Base-by-base conservation (phyloP, 2,329 filamentous ascomycete species). In the Fusarium avenaceum region DNA sequence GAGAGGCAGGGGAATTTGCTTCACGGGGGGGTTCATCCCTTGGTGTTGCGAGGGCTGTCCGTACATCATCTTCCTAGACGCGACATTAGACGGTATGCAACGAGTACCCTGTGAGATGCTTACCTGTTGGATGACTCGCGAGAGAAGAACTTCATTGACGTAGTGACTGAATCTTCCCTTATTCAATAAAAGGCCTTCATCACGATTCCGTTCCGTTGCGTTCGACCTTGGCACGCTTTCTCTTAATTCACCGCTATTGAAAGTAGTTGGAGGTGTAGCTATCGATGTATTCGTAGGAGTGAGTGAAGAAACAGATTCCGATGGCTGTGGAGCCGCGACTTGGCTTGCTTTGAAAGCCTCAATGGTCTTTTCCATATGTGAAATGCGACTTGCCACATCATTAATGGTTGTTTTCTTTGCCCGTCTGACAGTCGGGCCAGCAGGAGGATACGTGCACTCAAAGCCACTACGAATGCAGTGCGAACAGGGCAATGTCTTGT, bases 401-500 rank as follows among this genome's bases (percentile, higher is more conserved):
- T 61, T 73, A 8, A 76, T 76, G 0, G 75, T 76, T 10, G 75
- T 72, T 49, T 76, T 76, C 32, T 69, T 74, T 3, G 64, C 60
- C 7, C 75, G 73, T 20, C 76, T 75, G 1, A 65, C 53, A 24
- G 69, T 60, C 14, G 70, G 72, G 1, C 73, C 72, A 7, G 55
- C 33, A 28, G 72, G 69, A 8, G 78, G 76, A 52, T 78, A 80
- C 14, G 68, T 61, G 40, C 78, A 80, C 9, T 72, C 57, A 26
- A 72, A 69, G 1, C 72, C 71, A 32, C 73, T 72, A 62, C 89
- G 86, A 33, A 84, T 83, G 74, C 90, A 93, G 74, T 92, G 92
- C 60, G 86, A 85, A 74, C 90, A 93, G 8, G 90, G 89, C 77
- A 89, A 85, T 62, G 85, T 82, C 78, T 92, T 92, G 79, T 92